Evolutionary conservation across 345 rosid species (phyloP).

Genomic region (Syzygium oleosum): DNA sequence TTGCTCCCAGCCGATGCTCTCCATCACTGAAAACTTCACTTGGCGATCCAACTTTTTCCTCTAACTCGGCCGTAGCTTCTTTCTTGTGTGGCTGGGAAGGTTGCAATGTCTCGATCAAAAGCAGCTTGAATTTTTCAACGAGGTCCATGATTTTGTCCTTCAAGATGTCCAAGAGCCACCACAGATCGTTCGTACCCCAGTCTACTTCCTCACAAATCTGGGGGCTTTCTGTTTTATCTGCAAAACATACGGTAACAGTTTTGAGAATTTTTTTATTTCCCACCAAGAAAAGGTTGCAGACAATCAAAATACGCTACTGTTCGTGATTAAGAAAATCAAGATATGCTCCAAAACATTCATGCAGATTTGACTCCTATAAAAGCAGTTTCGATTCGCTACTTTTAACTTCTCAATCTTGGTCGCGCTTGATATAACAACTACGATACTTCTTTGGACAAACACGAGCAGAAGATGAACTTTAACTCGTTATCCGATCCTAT

Average conservation of each 20-base stretch:
- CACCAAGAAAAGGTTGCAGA: not conserved
- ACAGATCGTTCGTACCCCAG: not conserved
- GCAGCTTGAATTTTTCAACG: constrained; percentile 14
- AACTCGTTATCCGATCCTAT: not conserved
- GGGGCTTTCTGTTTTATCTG: constrained; percentile 7
- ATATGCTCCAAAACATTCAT: not conserved
- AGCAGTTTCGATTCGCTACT: not conserved
- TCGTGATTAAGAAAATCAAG: not conserved
- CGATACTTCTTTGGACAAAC: not conserved
- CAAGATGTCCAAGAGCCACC: constrained; percentile 25
- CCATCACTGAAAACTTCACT: too few relatives aligned
- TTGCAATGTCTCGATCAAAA: constrained; percentile 19
- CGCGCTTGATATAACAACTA: not conserved
- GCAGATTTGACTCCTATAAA: not conserved
- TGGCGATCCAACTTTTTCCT: constrained; percentile 29
- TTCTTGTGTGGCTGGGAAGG: not conserved
- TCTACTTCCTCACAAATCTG: constrained; percentile 3
- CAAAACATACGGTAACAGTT: not conserved
- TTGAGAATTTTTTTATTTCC: not conserved
- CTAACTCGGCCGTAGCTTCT: constrained; percentile 3
- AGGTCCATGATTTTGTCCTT: constrained; percentile 27
- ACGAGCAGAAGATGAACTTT: not conserved
- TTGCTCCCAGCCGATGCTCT: too few relatives aligned
- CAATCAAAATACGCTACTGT: not conserved
- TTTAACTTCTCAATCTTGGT: not conserved